Percentiles rank a stretch among this genome's conserved stretches.
Conservation (phyloP, 306 rosid species). For the Quercus agrifolia region DNA sequence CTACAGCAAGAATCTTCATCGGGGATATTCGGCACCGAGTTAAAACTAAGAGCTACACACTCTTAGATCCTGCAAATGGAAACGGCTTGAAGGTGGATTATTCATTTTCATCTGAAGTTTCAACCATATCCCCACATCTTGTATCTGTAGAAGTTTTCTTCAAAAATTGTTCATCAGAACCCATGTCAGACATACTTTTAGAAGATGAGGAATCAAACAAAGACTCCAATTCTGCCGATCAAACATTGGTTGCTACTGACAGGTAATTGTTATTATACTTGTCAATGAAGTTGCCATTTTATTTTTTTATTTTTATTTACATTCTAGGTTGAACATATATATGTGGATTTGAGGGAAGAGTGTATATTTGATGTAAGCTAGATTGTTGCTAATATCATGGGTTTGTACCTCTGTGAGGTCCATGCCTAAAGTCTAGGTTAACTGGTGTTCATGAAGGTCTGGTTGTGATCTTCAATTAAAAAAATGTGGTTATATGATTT, state of each 20-base stretch:
- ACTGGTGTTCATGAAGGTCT: neutral
- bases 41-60: slow-evolving; percentile 64
- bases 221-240: slow-evolving; percentile 46
- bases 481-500: neutral
- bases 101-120: slow-evolving; percentile 73
- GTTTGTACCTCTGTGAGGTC: neutral
- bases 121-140: slow-evolving; percentile 71
- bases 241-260: slow-evolving; percentile 37
- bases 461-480: neutral
- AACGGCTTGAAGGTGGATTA: slow-evolving; percentile 86
- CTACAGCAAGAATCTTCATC: slow-evolving; percentile 89
- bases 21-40: slow-evolving; percentile 61
- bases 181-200: slow-evolving; percentile 58
- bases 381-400: neutral
- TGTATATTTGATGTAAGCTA: neutral
- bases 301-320: slow-evolving; percentile 2
- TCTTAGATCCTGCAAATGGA: slow-evolving; percentile 79
- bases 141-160: slow-evolving; percentile 67
- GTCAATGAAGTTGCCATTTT: neutral
- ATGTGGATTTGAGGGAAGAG: neutral
- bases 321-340: neutral
- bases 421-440: neutral
- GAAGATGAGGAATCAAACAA: slow-evolving; percentile 61
- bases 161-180: slow-evolving; percentile 72
- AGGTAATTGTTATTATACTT: slow-evolving; percentile 44